These are phyloP conservation scores for Lactarius psammicola DNA, from an alignment of 768 basidiomycete species.

Conservation along the genomic window DNA sequence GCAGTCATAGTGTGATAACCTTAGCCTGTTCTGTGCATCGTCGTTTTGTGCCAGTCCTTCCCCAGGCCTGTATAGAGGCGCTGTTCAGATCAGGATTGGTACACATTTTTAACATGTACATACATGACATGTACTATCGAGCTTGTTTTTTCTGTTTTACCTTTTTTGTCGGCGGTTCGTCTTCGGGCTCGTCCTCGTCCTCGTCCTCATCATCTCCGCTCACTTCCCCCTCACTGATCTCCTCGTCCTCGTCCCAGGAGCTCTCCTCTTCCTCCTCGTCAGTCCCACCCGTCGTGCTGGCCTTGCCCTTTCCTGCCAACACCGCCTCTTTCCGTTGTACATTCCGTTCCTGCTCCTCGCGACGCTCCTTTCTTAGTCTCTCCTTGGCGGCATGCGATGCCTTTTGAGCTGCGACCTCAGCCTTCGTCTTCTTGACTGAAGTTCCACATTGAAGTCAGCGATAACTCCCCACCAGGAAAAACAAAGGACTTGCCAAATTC, in stretches of 20 bases:
- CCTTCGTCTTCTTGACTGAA: constrained; percentile 89
- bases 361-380: constrained; percentile 68
- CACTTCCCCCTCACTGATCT: constrained; percentile 56
- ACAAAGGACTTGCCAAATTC: constrained; percentile 68
- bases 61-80: background rate
- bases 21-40: too few species aligned
- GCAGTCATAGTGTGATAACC: too few species aligned
- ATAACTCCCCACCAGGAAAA: constrained; percentile 6
- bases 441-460: constrained; percentile 2
- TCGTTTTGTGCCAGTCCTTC: too few species aligned
- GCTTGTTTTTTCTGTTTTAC: constrained; percentile 51
- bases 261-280: constrained; percentile 42
- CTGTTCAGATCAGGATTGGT: constrained; percentile 2
- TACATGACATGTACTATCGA: constrained; percentile 39
- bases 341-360: constrained; percentile 90
- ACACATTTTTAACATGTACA: background rate
- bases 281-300: constrained; percentile 12
- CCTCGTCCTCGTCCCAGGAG: constrained; percentile 60
- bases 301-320: constrained; percentile 36
- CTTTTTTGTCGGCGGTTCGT: constrained; percentile 52
- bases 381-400: constrained; percentile 76
- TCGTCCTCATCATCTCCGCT: constrained; percentile 43
- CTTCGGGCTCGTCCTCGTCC: constrained; percentile 49
- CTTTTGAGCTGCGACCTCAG: constrained; percentile 63
- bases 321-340: constrained; percentile 78